Percentiles rank a stretch among this genome's conserved stretches.
Evolutionary conservation across 1,284 basidiomycete species (phyloP).

Genomic region (Takashimella koratensis): DNA sequence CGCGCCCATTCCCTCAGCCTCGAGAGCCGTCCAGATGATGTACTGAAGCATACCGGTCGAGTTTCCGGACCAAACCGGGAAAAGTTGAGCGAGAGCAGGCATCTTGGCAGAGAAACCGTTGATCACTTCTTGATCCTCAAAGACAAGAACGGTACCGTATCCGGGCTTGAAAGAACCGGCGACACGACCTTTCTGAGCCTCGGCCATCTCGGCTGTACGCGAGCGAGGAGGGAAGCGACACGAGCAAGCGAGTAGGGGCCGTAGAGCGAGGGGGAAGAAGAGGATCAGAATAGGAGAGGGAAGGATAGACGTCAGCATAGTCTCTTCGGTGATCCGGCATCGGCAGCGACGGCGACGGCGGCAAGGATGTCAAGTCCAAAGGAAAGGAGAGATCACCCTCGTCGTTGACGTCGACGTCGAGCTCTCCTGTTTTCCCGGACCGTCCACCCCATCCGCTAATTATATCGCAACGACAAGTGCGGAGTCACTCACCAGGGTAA

Average conservation of each 20-base stretch:
- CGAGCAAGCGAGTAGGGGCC: neutral
- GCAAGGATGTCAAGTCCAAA: too few relatives aligned
- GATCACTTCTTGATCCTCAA: slow-evolving; percentile 50
- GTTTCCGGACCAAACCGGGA: slow-evolving; percentile 11
- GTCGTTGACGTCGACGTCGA: too few relatives aligned
- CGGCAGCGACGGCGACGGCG: too few relatives aligned
- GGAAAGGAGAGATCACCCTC: too few relatives aligned
- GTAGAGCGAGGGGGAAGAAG: neutral
- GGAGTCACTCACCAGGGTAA: neutral
- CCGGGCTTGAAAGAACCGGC: slow-evolving; percentile 40
- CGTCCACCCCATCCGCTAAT: too few relatives aligned
- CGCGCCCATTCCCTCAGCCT: slow-evolving; percentile 46
- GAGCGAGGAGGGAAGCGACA: neutral
- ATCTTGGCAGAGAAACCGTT: slow-evolving; percentile 48
- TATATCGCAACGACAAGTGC: too few relatives aligned
- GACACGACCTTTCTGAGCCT: neutral
- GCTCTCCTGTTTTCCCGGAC: too few relatives aligned
- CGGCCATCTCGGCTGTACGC: neutral
- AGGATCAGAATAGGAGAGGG: neutral
- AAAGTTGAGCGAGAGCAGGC: slow-evolving; percentile 30
- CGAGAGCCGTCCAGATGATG: slow-evolving; percentile 47
- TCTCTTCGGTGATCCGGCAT: too few relatives aligned
- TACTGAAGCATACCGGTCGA: slow-evolving; percentile 39
- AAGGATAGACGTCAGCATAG: too few relatives aligned
- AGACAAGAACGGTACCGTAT: slow-evolving; percentile 53